phyloP scores from a whole-genome alignment of 208 protist genomes.

The Acanthamoeba triangularis region DNA sequence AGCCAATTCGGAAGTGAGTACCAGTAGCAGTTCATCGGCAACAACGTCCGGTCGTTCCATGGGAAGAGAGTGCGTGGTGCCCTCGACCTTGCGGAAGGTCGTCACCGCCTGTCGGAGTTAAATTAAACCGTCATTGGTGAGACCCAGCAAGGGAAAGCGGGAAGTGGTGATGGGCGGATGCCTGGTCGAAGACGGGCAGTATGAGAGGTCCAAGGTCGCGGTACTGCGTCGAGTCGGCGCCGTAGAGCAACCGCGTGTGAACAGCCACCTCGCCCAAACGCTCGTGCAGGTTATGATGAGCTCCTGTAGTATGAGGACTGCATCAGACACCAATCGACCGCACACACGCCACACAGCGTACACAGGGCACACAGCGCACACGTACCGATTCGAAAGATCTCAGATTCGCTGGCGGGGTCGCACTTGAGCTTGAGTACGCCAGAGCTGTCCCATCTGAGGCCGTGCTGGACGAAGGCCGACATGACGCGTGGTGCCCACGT shows the following conservation, averaged over 20 bases:
- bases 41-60: conserved; percentile 61
- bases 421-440: conserved; percentile 30
- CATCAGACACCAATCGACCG: background rate
- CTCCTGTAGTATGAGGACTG: background rate
- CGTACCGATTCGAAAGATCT: conserved; percentile 17
- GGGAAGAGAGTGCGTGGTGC: conserved; percentile 37
- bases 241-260: background rate
- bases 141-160: background rate
- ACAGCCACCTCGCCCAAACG: background rate
- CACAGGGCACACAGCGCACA: background rate
- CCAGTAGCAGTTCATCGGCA: conserved; percentile 16
- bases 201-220: background rate
- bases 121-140: background rate
- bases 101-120: background rate
- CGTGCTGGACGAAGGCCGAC: background rate
- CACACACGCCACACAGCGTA: too few relatives aligned
- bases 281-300: conserved; percentile 27
- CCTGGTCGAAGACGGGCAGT: background rate
- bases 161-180: background rate
- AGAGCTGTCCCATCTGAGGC: background rate
- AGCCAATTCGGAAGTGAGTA: background rate
- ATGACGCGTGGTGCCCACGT: conserved; percentile 30
- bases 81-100: background rate
- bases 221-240: background rate
- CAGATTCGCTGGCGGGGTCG: conserved; percentile 1